phyloP scores from a whole-genome alignment of 495 filamentous ascomycete species.

The Chaetomium tenue region DNA sequence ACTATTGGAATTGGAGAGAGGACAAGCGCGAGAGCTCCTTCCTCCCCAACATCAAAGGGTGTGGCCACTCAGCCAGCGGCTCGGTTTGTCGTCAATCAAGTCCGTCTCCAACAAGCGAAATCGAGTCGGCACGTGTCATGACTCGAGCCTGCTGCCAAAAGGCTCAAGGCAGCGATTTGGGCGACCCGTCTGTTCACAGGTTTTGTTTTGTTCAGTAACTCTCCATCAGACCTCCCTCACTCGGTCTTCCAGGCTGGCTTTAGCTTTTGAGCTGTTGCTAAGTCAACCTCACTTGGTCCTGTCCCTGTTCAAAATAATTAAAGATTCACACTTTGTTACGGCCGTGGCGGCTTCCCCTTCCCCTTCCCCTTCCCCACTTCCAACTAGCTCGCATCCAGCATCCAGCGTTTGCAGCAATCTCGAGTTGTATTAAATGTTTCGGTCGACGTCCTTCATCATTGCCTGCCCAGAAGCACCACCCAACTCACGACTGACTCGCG shows the following conservation, averaged over 20 bases:
- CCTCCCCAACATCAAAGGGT: no score
- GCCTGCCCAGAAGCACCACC: neutral
- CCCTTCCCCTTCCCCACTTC: no score
- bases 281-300: slow-evolving; percentile 7
- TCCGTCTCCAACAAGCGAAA: no score
- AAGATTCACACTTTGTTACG: neutral
- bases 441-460: neutral
- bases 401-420: neutral
- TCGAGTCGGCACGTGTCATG: no score
- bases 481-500: neutral
- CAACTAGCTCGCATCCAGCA: neutral
- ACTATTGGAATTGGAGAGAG: no score
- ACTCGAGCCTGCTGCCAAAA: no score
- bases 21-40: no score
- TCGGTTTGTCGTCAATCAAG: no score
- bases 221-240: neutral
- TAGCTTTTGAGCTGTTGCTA: neutral
- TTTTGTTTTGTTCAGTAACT: neutral
- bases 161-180: neutral
- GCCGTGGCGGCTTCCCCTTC: neutral
- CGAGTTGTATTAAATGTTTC: neutral
- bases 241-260: neutral
- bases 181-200: neutral
- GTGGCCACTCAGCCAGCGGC: no score
- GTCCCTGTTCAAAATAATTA: neutral